Base-by-base conservation (phyloP, 352 stramenopile genomes). In the Pythium brassicae region DNA sequence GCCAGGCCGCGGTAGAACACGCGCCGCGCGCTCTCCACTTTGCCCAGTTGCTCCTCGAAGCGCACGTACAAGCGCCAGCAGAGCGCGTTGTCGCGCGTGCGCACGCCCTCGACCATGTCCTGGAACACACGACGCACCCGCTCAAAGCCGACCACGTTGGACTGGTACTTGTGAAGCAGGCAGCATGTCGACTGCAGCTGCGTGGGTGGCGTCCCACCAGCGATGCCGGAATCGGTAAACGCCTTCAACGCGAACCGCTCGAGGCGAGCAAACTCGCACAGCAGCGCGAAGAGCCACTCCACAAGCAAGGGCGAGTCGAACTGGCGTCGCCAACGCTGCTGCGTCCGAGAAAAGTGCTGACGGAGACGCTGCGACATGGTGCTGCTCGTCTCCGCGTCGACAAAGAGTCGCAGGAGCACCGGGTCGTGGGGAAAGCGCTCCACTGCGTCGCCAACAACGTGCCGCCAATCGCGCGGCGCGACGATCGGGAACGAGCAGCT, bases 211-310 rank as follows among this genome's bases (percentile, higher is more conserved):
- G 26, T 37, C 46, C 4, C 11, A 23, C 11, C 46, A 4, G 12
- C 7, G 17, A 14, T 40, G 7, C 7, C n/a, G 12, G 8, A 11
- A 22, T 37, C 14, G 23, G 19, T 9, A 10, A 23, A 7, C 10
- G 25, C 48, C 10, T 46, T 17, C 20, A 19, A 46, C 8, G 40
- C 40, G 42, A 47, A 47, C 9, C 83, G 63, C 37, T 93, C 77
- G 42, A 75, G 57, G 8, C 83, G 75, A 45, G 57, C 62, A 39
- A 93, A 55, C 64, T 92, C 81, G 60, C 74, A 86, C 0, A 90
- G 63, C 14, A 93, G 58, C 1, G 68, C 73, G 63, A 93, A 93
- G 15, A 93, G 59, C 81, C 83, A 93, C 43, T 93, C 83, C 17
- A 78, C 59, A 42, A 88, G 35, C 25, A 70, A 52, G 0, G 82